These are phyloP conservation scores for Papiliotrema fonsecae DNA, from an alignment of 1,284 basidiomycete genomes.

Conservation along the genomic window DNA sequence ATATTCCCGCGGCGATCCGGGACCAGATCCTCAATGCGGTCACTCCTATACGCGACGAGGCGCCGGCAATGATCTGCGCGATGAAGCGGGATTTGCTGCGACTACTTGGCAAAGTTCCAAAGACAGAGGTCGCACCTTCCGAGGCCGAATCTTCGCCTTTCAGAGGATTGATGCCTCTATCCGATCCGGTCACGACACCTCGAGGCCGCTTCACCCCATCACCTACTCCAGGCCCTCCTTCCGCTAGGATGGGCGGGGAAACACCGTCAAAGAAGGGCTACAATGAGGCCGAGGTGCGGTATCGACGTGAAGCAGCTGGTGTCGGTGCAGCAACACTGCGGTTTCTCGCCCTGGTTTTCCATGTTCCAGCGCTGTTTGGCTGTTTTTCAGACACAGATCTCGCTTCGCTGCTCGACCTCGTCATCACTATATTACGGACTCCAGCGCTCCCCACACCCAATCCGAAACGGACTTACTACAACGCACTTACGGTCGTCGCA, in stretches of 20 bases:
- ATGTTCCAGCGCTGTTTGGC: conserved; percentile 22
- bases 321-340: conserved; percentile 37
- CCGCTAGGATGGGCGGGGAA: conserved; percentile 5
- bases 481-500: conserved; percentile 37
- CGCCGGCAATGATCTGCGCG: conserved; percentile 40
- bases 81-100: conserved; percentile 38
- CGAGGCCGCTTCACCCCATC: conserved; percentile 19
- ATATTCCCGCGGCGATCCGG: not conserved
- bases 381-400: conserved; percentile 43
- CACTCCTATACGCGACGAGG: conserved; percentile 35
- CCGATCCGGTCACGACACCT: conserved; percentile 12
- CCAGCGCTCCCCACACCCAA: conserved; percentile 41
- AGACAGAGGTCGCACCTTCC: conserved; percentile 14
- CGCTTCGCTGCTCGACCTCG: conserved; percentile 32
- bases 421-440: conserved; percentile 41
- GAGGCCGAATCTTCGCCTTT: conserved; percentile 26
- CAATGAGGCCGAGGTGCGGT: conserved; percentile 42
- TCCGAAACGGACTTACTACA: conserved; percentile 46
- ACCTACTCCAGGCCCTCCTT: conserved; percentile 13
- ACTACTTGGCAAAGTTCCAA: conserved; percentile 36
- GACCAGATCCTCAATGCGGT: conserved; percentile 15
- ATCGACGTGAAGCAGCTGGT: conserved; percentile 42
- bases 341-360: conserved; percentile 32
- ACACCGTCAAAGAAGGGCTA: conserved; percentile 33
- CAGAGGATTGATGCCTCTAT: conserved; percentile 22